Conservation (phyloP, 2,329 filamentous ascomycete species). For the Seiridium cupressi region DNA sequence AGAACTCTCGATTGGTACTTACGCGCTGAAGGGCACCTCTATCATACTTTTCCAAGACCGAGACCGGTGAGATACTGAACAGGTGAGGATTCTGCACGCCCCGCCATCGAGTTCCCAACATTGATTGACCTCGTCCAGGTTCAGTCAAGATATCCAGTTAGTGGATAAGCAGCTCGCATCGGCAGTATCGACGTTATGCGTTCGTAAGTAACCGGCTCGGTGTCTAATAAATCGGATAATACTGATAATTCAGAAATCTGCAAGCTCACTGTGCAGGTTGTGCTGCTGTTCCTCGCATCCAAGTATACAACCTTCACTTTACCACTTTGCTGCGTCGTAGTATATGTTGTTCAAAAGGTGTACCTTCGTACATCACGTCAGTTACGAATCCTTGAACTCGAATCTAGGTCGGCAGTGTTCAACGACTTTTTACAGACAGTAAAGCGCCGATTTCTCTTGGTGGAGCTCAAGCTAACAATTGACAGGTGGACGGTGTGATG, state of each 20-base stretch:
- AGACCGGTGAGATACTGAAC: conserved; percentile 39
- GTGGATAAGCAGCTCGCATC: conserved; percentile 40
- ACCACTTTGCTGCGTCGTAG: conserved; percentile 36
- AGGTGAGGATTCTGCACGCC: conserved; percentile 21
- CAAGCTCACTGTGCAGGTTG: conserved; percentile 39
- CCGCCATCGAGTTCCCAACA: no score
- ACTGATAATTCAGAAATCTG: conserved; percentile 30
- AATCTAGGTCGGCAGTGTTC: conserved; percentile 48
- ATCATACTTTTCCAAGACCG: conserved; percentile 36
- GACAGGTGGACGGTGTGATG: conserved; percentile 35
- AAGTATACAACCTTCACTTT: conserved; percentile 43
- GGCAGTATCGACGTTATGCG: conserved; percentile 29
- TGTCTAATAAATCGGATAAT: conserved; percentile 14
- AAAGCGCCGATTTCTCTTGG: no score
- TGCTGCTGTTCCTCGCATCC: conserved; percentile 43
- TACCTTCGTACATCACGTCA: conserved; percentile 57
- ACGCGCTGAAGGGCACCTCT: conserved; percentile 32
- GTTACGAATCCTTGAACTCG: conserved; percentile 53
- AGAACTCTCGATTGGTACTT: background rate
- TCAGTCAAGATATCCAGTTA: conserved; percentile 42
- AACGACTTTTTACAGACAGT: conserved; percentile 23
- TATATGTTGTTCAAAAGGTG: conserved; percentile 46
- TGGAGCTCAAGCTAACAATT: background rate
- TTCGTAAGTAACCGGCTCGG: conserved; percentile 27
- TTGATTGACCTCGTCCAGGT: conserved; percentile 31